Conservation (phyloP, 1,284 basidiomycete species). For the Golubevia pallescens region DNA sequence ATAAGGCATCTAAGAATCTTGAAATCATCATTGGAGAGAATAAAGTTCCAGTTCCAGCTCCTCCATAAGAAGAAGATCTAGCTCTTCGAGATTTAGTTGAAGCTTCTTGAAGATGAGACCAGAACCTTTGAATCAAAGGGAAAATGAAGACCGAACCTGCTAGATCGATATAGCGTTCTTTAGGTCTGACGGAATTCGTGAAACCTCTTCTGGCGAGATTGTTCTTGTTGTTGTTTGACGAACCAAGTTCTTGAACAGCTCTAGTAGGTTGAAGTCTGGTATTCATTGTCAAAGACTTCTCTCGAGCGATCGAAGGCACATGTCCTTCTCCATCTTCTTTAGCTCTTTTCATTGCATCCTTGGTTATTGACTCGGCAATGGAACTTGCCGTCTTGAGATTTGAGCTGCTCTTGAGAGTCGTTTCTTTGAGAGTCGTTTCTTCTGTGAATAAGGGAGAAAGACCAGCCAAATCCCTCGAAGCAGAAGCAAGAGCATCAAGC, state of each 20-base stretch:
- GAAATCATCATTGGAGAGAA: conserved; percentile 77
- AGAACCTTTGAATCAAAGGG: conserved; percentile 87
- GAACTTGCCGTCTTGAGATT: background rate
- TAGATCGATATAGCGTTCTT: conserved; percentile 4
- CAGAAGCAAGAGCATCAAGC: conserved; percentile 82
- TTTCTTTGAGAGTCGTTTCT: background rate
- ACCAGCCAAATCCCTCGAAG: conserved; percentile 81
- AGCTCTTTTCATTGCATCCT: conserved; percentile 13
- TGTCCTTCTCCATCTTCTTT: conserved; percentile 20
- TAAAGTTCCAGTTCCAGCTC: conserved; percentile 70
- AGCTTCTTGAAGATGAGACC: conserved; percentile 65
- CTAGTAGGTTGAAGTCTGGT: background rate
- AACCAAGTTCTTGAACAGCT: background rate
- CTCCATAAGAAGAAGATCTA: background rate
- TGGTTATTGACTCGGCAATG: conserved; percentile 2
- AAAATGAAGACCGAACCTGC: conserved; percentile 67
- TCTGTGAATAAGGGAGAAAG: conserved; percentile 12
- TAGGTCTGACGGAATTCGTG: conserved; percentile 1
- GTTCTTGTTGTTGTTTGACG: too few relatives aligned
- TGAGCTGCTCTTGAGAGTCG: background rate
- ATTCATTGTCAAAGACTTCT: conserved; percentile 8
- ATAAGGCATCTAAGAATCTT: conserved; percentile 77
- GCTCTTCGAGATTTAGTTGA: background rate
- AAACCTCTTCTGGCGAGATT: background rate
- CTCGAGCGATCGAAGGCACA: conserved; percentile 18